Base-by-base conservation (phyloP, 2,329 filamentous ascomycete species). In the Tympanopsis confertula region DNA sequence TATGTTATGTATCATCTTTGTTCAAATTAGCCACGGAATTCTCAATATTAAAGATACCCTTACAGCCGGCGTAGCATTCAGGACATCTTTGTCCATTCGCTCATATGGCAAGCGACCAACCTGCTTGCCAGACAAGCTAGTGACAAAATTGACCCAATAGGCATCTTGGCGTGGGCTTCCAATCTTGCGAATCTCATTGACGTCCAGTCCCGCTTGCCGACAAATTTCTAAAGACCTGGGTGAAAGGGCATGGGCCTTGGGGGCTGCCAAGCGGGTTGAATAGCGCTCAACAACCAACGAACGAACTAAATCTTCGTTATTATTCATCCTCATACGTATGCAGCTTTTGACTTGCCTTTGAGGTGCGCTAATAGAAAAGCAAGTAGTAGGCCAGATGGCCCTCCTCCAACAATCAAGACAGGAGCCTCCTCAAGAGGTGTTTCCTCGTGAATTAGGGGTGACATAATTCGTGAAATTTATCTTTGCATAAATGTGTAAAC, bases 61-160 rank as follows among this genome's bases (percentile, higher is more conserved):
- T 41, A 50, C 53, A 19, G 51, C 47, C 12, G 55, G 53, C 2
- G 55, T 59, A 20, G 50, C 41, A 18, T 54, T 44, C 18, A 59
- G 41, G 5, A 58, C 54, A 13, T 44, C 47, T 10, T 41, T 26
- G 36, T 51, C 48, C 48, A 49, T 49, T 20, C 48, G 28, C 26
- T 51, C 49, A 38, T 50, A 51, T 7, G 57, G 56, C 14, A 61
- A 39, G 12, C 44, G 44, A 5, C 55, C 56, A 13, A 60, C 51
- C 20, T 47, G 46, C 18, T 53, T 44, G 2, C 55, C 55, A 35
- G 44, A 48, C 29, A 61, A 41, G 35, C 47, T 56, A 2, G 54
- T 58, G 17, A 59, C 41, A 35, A 60, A 59, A 38, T 58, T 58
- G 4, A 58, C 55, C 55, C 54, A 60, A 37, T 47, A 56, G 0